phyloP scores from a whole-genome alignment of 345 rosid species.

The Hevea brasiliensis region DNA sequence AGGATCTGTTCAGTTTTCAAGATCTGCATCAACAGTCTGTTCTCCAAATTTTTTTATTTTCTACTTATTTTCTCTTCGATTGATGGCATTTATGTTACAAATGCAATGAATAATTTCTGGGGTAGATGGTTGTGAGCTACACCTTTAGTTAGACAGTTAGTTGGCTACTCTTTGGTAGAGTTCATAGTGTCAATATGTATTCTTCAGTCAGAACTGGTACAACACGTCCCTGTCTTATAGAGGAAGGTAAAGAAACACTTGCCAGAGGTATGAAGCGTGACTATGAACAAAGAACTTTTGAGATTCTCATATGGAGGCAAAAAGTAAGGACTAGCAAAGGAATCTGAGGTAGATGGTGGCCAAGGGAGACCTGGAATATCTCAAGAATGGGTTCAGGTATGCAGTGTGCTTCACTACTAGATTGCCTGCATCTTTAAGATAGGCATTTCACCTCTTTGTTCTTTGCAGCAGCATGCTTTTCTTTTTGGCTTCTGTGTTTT shows the following conservation, averaged over 20 bases:
- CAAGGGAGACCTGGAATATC: conserved; percentile 8
- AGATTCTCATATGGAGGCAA: conserved; percentile 17
- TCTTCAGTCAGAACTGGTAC: conserved; percentile 19
- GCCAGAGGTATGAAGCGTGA: conserved; percentile 17
- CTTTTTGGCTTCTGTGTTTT: neutral
- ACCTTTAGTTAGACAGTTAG: conserved; percentile 11
- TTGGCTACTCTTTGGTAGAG: neutral
- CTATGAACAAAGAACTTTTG: conserved; percentile 16
- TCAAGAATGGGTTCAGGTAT: conserved; percentile 22
- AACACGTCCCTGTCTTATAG: conserved; percentile 9
- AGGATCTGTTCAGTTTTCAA: conserved; percentile 84
- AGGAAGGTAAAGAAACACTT: conserved; percentile 14
- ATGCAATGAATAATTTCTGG: conserved; percentile 19
- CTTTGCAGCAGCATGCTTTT: neutral
- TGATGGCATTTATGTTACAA: conserved; percentile 41
- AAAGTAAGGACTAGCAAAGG: conserved; percentile 12
- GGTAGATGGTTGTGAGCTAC: conserved; percentile 21
- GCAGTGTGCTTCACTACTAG: conserved; percentile 7
- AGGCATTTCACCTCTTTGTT: neutral
- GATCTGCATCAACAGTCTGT: conserved; percentile 47
- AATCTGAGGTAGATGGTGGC: conserved; percentile 20
- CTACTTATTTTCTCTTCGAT: conserved; percentile 40
- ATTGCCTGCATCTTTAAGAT: neutral
- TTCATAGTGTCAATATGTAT: conserved; percentile 10
- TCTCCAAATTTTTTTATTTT: conserved; percentile 34